Evolutionary conservation across 345 rosid genomes (phyloP), one percentile per base, ranked within the genome.

Genomic region (Hirschfeldia incana): DNA sequence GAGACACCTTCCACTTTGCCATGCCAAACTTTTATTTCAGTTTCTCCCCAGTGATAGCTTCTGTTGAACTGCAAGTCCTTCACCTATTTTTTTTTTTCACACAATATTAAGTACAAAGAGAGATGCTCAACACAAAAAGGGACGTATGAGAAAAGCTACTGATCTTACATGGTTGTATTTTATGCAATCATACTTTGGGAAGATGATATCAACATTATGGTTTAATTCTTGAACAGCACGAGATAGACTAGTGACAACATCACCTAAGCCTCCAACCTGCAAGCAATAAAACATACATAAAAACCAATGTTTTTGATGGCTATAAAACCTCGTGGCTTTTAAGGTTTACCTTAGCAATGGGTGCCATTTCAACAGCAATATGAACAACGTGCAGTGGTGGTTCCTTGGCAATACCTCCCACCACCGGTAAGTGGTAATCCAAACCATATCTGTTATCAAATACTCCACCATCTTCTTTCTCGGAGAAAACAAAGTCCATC

Each of bases 401-500:
- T 83, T 92, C 97, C 82, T 86, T 91, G 12, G 72, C 82, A 46
- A 89, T 80, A 77, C 95, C 97, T 76, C 91, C 97, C 73, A 83
- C 64, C 10, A 91, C 91, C 8, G 97, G 97, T 78, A 89, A 62
- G 70, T 94, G 98, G 80, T 94, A 94, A 85, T 94, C 98, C 89
- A 80, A 83, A 67, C 93, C 87, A 80, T 84, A 71, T 76, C 78
- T 91, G 85, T 92, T 94, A 85, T 92, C 95, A 65, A 89, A 92
- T 46, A 76, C 76, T 62, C 97, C 98, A 37, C 95, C 98, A 76
- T 90, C 91, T 76, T 92, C 94, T 84, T 55, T 81, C 88, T 94
- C 98, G 28, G 97, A 92, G 85, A 94, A 94, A 71, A 94, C 98
- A 84, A 94, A 94, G 81, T 94, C 98, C 91, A 94, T 90, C 97